Base-by-base conservation (phyloP, 2,329 filamentous ascomycete species). In the Zymoseptoria ardabiliae region DNA sequence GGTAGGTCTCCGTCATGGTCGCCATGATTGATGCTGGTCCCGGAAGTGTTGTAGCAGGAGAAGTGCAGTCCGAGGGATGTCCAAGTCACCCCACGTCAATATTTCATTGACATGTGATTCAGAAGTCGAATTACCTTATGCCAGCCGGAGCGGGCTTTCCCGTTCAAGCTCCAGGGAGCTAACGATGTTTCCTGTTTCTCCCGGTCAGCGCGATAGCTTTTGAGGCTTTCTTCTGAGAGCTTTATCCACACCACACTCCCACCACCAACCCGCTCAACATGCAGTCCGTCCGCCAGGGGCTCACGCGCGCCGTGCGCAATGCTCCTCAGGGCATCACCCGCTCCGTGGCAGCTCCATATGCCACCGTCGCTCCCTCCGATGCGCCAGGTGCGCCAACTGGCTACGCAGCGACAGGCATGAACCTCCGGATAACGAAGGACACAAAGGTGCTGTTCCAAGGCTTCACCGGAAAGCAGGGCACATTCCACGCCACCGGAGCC, bases 391-490 rank as follows among this genome's bases (percentile, higher is more conserved):
- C 85, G 23, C 65, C 67, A 9, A 62, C 65, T 50, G 70, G 70
- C 64, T 74, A 75, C 62, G 69, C 69, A 21, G 68, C 68, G 60
- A 75, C 73, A 50, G 70, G 68, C 63, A 56, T 61, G 53, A 97
- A 97, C 82, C 85, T 97, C 72, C 89, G 91, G 79, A 92, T 97
- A 82, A 96, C 91, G 78, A 75, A 81, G 75, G 87, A 97, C 69
- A 99, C 94, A 71, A 95, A 94, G 81, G 91, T 99, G 68, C 81
- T 97, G 72, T 97, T 85, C 82, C 94, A 99, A 81, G 94, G 94
- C 69, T 97, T 97, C 78, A 97, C 93, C 59, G 93, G 93, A 76
- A 70, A 68, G 63, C 71, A 72, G 60, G 62, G 67, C 69, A 97
- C 93, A 71, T 99, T 99, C 84, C 94, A 99, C 78, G 94, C 94